Conservation (phyloP, 495 filamentous ascomycete genomes). For the Xylaria castorea region DNA sequence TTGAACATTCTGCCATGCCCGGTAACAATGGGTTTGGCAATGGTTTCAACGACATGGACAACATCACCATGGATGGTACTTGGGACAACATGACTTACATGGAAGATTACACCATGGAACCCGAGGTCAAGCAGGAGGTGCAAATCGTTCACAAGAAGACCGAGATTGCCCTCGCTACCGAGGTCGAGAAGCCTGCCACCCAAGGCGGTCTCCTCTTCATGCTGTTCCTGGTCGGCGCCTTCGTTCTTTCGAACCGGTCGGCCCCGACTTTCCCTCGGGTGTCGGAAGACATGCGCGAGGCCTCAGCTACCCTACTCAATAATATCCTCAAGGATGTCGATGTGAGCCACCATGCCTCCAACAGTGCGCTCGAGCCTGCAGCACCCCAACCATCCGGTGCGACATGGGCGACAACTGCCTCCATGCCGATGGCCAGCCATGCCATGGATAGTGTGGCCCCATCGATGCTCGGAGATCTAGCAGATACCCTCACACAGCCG, state of each 20-base stretch:
- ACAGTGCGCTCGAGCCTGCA: conserved; percentile 53
- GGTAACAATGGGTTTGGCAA: conserved; percentile 67
- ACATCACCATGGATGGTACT: conserved; percentile 76
- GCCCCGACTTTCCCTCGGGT: conserved; percentile 78
- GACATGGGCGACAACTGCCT: conserved; percentile 51
- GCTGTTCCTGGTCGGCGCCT: conserved; percentile 96
- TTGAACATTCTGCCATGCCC: conserved; percentile 69
- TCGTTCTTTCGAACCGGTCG: conserved; percentile 85
- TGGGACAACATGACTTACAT: conserved; percentile 85
- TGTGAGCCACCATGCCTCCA: conserved; percentile 55
- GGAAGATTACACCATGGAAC: conserved; percentile 61
- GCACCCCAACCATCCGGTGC: conserved; percentile 59
- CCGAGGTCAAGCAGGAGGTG: conserved; percentile 62
- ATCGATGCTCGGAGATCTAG: conserved; percentile 76
- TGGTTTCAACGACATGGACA: conserved; percentile 82
- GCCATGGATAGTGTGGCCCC: conserved; percentile 61
- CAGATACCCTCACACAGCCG: conserved; percentile 74
- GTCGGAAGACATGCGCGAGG: conserved; percentile 90
- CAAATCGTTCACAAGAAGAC: conserved; percentile 64
- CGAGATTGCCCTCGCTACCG: conserved; percentile 56
- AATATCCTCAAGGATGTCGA: conserved; percentile 85
- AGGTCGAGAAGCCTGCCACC: conserved; percentile 66
- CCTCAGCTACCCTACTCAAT: conserved; percentile 87
- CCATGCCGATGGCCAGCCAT: conserved; percentile 59
- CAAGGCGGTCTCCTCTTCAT: conserved; percentile 72